These are phyloP conservation scores for Schizochytrium sp. DNA, from an alignment of 108 stramenopile genomes.

Conservation along the genomic window DNA sequence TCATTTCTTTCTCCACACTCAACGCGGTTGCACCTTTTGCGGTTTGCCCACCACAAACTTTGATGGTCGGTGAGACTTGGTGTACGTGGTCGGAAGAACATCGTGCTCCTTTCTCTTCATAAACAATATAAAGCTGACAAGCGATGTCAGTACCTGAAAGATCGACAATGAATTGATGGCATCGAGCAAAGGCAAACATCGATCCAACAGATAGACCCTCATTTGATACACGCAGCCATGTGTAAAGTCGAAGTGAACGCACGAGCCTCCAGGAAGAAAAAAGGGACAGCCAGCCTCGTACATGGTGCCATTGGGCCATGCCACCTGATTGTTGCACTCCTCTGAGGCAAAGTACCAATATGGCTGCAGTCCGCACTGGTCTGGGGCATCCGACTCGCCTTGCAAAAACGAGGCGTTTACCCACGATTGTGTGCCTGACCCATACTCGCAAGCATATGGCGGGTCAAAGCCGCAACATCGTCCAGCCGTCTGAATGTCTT, in stretches of 20 bases:
- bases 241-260: neutral
- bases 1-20: no score
- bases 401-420: neutral
- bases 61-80: neutral
- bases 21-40: neutral
- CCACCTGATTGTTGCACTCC: neutral
- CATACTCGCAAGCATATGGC: neutral
- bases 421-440: neutral
- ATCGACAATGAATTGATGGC: neutral
- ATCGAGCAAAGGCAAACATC: neutral
- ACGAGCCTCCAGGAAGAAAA: neutral
- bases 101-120: conserved; percentile 17
- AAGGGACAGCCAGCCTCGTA: neutral
- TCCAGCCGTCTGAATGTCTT: neutral
- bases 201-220: neutral
- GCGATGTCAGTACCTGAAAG: neutral
- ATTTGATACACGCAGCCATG: neutral
- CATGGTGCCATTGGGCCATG: neutral
- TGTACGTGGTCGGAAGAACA: neutral
- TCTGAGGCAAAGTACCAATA: neutral
- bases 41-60: neutral
- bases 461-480: neutral
- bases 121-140: neutral
- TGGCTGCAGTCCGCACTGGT: neutral
- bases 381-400: neutral